Evolutionary conservation across 257 asterid genomes (phyloP), one percentile per base, ranked within the genome.

Genomic region (Voacanga thouarsii): DNA sequence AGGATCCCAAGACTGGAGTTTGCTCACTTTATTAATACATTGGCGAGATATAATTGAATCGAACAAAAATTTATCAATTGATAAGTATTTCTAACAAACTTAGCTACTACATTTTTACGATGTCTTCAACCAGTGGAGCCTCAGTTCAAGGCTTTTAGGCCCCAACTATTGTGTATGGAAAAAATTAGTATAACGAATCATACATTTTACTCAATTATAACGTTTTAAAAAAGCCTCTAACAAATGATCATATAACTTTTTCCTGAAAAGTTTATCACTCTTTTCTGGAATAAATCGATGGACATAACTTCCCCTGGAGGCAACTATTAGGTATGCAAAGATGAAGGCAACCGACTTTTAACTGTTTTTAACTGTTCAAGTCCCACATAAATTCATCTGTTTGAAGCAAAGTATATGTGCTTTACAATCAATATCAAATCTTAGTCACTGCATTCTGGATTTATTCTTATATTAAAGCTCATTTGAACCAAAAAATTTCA

Each of bases 381-480:
- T 47, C 23, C 45, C 60, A 43, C 26, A 28, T 24, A 66, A 80
- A 30, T 57, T 30, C 72, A 63, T 10, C 30, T 10, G 55, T 2
- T 65, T 77, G 84, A 91, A 90, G 97, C 87, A 88, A 93, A 81
- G 97, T 73, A 93, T 85, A 82, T 84, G 77, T 87, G 65, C 97
- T 81, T 90, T 89, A 43, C 79, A 66, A 41, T 75, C 72, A 72
- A 69, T 72, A 41, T 75, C 72, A 72, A 69, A 57, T 39, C 55
- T 75, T 73, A 41, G 60, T 89, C 71, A 69, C 64, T 77, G 53
- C 44, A 33, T 12, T 12, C 26, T 37, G n/a, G 47, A 51, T 64
- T 73, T n/a, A 4, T 64, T 4, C 68, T 44, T 39, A 53, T 26
- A 7, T 12, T 3, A 15, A 59, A 0, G 15, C 21, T 2, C 18